phyloP scores from a whole-genome alignment of 768 basidiomycete genomes.

The Tylopilus plumbeoviolaceoides region DNA sequence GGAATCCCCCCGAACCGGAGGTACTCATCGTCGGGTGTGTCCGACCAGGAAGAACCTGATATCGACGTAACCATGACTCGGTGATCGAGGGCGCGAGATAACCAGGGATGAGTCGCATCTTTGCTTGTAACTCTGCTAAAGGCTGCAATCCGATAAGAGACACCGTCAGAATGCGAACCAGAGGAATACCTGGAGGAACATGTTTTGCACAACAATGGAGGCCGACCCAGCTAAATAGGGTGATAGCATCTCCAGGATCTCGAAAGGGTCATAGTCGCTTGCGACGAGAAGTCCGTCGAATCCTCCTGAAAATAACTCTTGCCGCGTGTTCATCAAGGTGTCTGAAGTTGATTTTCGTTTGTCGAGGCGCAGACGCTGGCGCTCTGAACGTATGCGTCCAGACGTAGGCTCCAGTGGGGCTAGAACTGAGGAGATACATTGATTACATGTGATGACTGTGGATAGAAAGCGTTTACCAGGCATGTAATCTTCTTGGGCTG shows the following conservation, averaged over 20 bases:
- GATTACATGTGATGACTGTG: not conserved
- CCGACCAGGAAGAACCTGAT: slow-evolving; percentile 95
- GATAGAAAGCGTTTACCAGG: slow-evolving; percentile 44
- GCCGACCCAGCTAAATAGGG: slow-evolving; percentile 84
- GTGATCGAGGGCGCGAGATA: slow-evolving; percentile 78
- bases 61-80: slow-evolving; percentile 83
- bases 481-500: slow-evolving; percentile 70
- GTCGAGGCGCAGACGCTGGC: slow-evolving; percentile 63
- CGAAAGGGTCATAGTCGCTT: slow-evolving; percentile 80
- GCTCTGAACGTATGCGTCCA: slow-evolving; percentile 64
- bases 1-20: slow-evolving; percentile 83
- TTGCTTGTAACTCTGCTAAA: slow-evolving; percentile 72
- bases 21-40: slow-evolving; percentile 95
- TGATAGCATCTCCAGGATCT: slow-evolving; percentile 67
- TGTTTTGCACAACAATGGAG: slow-evolving; percentile 83
- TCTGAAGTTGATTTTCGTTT: slow-evolving; percentile 76
- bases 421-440: slow-evolving; percentile 39
- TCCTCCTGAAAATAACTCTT: slow-evolving; percentile 81
- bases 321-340: slow-evolving; percentile 55
- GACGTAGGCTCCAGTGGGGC: slow-evolving; percentile 55
- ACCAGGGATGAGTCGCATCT: slow-evolving; percentile 58
- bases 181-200: slow-evolving; percentile 61
- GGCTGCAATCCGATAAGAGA: slow-evolving; percentile 40
- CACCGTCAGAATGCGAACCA: not conserved
- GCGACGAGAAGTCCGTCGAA: slow-evolving; percentile 90